Conservation (phyloP, 1,284 basidiomycete genomes). For the Ustilago bromivora region DNA sequence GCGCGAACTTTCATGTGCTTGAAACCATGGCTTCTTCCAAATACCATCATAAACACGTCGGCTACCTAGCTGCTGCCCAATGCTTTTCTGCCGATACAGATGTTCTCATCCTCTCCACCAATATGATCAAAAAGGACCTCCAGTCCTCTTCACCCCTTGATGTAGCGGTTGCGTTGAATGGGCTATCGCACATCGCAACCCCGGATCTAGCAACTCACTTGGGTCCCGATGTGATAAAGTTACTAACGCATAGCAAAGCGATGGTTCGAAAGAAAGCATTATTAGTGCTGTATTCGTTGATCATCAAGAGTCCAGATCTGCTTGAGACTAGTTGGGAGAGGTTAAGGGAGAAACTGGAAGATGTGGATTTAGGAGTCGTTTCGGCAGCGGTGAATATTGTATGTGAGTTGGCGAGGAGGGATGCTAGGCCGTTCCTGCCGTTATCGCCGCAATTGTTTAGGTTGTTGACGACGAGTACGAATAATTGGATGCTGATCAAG, state of each 20-base stretch:
- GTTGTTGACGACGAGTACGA: constrained; percentile 90
- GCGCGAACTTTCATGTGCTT: constrained; percentile 79
- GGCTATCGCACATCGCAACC: constrained; percentile 87
- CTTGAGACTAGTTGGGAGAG: constrained; percentile 69
- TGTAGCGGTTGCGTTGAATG: constrained; percentile 84
- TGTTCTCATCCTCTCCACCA: constrained; percentile 96
- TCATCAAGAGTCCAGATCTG: constrained; percentile 59
- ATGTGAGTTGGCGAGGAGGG: constrained; percentile 81
- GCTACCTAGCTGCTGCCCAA: constrained; percentile 92
- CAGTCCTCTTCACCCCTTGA: constrained; percentile 79
- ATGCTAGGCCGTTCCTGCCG: constrained; percentile 60
- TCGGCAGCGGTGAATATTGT: constrained; percentile 92
- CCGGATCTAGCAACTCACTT: constrained; percentile 89
- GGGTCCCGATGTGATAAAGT: constrained; percentile 83
- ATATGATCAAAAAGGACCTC: constrained; percentile 96
- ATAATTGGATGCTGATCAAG: constrained; percentile 99
- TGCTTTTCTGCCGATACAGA: constrained; percentile 95
- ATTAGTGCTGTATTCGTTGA: constrained; percentile 76
- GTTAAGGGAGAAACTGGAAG: constrained; percentile 78
- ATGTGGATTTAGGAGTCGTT: constrained; percentile 77
- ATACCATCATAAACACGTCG: constrained; percentile 92
- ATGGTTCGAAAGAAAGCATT: constrained; percentile 87
- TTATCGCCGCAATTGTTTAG: constrained; percentile 90
- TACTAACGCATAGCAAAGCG: constrained; percentile 90
- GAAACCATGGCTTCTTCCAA: constrained; percentile 96